Conservation (phyloP, 305 asterid species). For the Salvia sclarea region DNA sequence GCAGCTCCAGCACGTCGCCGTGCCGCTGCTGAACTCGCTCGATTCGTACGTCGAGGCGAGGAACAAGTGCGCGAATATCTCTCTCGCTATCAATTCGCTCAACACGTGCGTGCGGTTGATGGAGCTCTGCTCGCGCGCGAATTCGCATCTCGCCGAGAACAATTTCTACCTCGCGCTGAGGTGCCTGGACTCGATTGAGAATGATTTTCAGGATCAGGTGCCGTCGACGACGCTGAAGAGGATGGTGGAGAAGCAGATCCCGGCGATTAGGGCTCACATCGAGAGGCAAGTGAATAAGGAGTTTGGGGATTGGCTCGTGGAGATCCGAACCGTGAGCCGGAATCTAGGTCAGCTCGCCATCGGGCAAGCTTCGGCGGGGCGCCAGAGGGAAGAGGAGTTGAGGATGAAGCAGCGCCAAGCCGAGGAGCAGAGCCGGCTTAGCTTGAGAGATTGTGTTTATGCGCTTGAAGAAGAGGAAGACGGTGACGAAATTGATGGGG, state of each 20-base stretch:
- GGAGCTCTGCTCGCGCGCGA: constrained; percentile 81
- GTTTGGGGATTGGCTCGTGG: constrained; percentile 95
- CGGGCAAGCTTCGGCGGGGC: constrained; percentile 94
- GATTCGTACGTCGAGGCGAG: constrained; percentile 77
- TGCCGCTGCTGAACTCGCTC: constrained; percentile 69
- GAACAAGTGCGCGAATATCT: constrained; percentile 60
- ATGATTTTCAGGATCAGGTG: constrained; percentile 50
- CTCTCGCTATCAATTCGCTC: constrained; percentile 69
- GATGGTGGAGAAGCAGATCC: constrained; percentile 97
- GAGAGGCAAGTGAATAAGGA: constrained; percentile 79
- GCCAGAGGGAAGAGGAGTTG: constrained; percentile 93
- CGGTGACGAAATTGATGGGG: constrained; percentile 66
- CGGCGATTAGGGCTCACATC: constrained; percentile 67
- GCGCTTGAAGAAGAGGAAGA: constrained; percentile 89
- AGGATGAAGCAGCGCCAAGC: constrained; percentile 92
- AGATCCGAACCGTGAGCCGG: constrained; percentile 81
- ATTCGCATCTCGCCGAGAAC: constrained; percentile 53
- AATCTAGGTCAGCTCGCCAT: constrained; percentile 91
- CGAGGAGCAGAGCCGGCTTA: constrained; percentile 94
- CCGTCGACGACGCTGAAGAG: constrained; percentile 65
- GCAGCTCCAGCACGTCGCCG: constrained; percentile 81
- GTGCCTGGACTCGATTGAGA: constrained; percentile 75
- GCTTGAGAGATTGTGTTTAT: constrained; percentile 79
- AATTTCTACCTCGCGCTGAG: constrained; percentile 91
- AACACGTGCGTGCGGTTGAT: constrained; percentile 55